Conservation (phyloP, 768 basidiomycete species). For the Leccinum imitatum region DNA sequence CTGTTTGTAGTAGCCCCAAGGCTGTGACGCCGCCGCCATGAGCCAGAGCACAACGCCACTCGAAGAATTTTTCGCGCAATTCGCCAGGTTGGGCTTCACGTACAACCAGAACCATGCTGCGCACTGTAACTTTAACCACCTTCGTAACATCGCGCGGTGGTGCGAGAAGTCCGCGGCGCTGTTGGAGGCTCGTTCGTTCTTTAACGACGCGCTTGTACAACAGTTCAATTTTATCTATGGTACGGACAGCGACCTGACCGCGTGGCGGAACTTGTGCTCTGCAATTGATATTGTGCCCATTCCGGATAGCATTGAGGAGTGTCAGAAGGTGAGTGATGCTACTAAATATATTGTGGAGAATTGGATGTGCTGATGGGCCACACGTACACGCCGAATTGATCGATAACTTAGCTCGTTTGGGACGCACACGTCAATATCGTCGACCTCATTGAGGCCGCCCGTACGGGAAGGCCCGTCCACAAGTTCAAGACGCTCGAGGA, state of each 20-base stretch:
- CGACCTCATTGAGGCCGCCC: slow-evolving; percentile 27
- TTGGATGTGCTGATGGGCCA: neutral
- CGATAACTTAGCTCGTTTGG: slow-evolving; percentile 18
- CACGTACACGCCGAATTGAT: neutral
- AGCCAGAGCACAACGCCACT: slow-evolving; percentile 19
- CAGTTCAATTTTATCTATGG: slow-evolving; percentile 28
- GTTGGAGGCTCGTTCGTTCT: neutral
- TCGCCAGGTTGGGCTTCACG: slow-evolving; percentile 12
- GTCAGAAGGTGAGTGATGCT: slow-evolving; percentile 16
- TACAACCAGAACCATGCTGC: slow-evolving; percentile 17
- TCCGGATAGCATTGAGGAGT: slow-evolving; percentile 15
- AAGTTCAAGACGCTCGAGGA: slow-evolving; percentile 21
- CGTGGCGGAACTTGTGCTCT: slow-evolving; percentile 26
- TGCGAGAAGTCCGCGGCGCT: neutral
- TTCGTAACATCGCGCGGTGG: slow-evolving; percentile 9
- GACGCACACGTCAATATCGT: slow-evolving; percentile 32
- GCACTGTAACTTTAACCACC: slow-evolving; percentile 21
- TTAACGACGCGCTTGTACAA: slow-evolving; percentile 25
- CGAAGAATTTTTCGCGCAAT: slow-evolving; percentile 25
- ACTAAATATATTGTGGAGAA: neutral
- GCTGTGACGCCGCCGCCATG: slow-evolving; percentile 2
- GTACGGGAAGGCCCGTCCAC: slow-evolving; percentile 14
- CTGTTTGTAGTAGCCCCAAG: neutral
- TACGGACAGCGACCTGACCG: slow-evolving; percentile 11
- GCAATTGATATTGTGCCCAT: slow-evolving; percentile 15